Conservation (phyloP, 1,284 basidiomycete genomes). For the Cryptococcus wingfieldii region DNA sequence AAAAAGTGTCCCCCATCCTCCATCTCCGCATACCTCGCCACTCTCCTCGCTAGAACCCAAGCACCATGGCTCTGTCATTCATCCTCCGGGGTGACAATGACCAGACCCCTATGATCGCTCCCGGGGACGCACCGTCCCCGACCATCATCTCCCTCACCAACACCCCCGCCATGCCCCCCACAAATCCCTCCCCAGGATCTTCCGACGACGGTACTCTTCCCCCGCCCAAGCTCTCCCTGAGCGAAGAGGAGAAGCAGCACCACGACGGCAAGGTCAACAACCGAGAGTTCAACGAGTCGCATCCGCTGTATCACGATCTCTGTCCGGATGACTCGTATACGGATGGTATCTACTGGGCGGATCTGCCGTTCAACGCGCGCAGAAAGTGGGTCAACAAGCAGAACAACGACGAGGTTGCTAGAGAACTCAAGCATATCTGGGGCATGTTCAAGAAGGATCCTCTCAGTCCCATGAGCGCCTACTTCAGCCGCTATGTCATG, state of each 20-base stretch:
- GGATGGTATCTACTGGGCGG: slow-evolving; percentile 47
- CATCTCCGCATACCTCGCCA: neutral
- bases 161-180: slow-evolving; percentile 1
- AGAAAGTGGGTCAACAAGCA: slow-evolving; percentile 50
- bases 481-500: slow-evolving; percentile 53
- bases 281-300: slow-evolving; percentile 22
- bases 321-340: slow-evolving; percentile 44
- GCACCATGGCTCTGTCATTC: slow-evolving; percentile 19
- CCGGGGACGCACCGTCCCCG: slow-evolving; percentile 14
- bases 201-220: slow-evolving; percentile 4
- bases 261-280: neutral
- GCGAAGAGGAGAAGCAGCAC: slow-evolving; percentile 3
- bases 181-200: neutral
- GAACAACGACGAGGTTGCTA: slow-evolving; percentile 48
- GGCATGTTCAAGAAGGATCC: slow-evolving; percentile 54
- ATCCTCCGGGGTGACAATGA: slow-evolving; percentile 18
- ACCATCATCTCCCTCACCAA: slow-evolving; percentile 10
- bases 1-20: neutral
- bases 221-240: neutral
- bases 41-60: neutral
- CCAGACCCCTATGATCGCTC: slow-evolving; percentile 17
- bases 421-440: slow-evolving; percentile 51
- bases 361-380: slow-evolving; percentile 39
- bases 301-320: slow-evolving; percentile 46
- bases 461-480: slow-evolving; percentile 49